Evolutionary conservation across 2,329 filamentous ascomycete species (phyloP).

Genomic region (Xylaria digitata): DNA sequence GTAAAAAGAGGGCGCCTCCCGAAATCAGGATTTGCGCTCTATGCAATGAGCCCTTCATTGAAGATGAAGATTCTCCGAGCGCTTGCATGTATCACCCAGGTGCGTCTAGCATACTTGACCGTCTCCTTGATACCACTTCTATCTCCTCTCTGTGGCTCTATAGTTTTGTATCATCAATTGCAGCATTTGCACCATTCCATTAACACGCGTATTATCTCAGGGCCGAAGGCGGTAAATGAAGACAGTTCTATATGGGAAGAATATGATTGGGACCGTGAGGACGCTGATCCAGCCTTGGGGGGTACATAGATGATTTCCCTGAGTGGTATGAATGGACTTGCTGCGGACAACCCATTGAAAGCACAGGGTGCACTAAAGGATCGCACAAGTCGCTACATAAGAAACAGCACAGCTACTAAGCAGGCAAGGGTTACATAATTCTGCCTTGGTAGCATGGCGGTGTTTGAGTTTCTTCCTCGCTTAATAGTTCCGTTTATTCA

Average conservation of each 20-base stretch:
- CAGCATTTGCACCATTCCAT: neutral
- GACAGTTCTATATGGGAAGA: constrained; percentile 11
- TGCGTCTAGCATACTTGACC: constrained; percentile 10
- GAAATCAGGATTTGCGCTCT: constrained; percentile 15
- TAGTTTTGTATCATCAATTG: neutral
- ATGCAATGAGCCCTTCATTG: constrained; percentile 22
- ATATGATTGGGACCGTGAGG: constrained; percentile 3
- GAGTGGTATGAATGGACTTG: constrained; percentile 22
- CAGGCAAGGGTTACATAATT: no score
- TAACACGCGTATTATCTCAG: constrained; percentile 9
- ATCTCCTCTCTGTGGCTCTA: neutral
- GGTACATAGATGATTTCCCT: neutral
- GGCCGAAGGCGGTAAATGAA: neutral
- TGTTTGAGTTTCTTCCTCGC: no score
- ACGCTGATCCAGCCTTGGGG: neutral
- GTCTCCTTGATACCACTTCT: neutral
- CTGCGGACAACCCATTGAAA: neutral
- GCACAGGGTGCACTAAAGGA: constrained; percentile 4
- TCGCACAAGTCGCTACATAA: neutral
- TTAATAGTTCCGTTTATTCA: no score
- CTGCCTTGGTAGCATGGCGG: no score
- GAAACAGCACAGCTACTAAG: neutral
- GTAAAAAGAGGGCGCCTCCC: constrained; percentile 12
- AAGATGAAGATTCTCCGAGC: constrained; percentile 11
- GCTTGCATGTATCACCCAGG: constrained; percentile 22